Percentiles rank a stretch among this genome's conserved stretches.
Conservation (phyloP, 306 rosid species). For the Trichosanthes cucumerina region DNA sequence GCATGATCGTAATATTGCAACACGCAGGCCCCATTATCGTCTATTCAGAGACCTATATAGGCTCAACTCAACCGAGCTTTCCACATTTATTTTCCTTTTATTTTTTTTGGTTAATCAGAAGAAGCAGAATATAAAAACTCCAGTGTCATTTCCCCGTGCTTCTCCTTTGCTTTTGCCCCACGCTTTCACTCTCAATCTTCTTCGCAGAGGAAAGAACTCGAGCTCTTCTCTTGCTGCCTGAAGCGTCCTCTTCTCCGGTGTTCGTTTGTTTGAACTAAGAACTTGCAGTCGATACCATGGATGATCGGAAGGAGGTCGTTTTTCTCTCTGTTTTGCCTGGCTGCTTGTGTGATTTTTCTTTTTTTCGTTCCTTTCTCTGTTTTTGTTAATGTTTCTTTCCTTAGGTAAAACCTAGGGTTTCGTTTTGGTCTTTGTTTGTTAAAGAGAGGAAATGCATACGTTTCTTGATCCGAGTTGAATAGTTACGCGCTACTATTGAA, state of each 20-base stretch:
- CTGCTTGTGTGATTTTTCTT: background rate
- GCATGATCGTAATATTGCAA: conserved; percentile 13
- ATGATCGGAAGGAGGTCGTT: conserved; percentile 79
- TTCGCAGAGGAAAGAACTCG: background rate
- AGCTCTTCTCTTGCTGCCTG: background rate
- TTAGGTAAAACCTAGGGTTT: background rate
- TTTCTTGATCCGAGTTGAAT: background rate
- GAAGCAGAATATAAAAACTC: background rate
- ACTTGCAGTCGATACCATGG: conserved; percentile 42
- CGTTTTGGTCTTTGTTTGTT: background rate
- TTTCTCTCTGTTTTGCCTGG: conserved; percentile 10
- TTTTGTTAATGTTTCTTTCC: conserved; percentile 12
- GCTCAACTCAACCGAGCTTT: background rate
- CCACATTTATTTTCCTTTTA: background rate
- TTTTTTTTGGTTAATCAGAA: background rate
- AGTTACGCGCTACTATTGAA: background rate
- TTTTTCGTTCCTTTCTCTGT: background rate
- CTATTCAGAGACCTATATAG: background rate
- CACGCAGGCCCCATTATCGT: background rate
- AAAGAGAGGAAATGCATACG: background rate
- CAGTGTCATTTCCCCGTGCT: background rate
- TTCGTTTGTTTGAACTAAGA: background rate
- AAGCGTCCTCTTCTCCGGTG: background rate
- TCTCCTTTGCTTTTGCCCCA: background rate
- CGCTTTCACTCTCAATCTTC: background rate